These are phyloP conservation scores for Podospora australis DNA, from an alignment of 495 filamentous ascomycete species.

Conservation along the genomic window DNA sequence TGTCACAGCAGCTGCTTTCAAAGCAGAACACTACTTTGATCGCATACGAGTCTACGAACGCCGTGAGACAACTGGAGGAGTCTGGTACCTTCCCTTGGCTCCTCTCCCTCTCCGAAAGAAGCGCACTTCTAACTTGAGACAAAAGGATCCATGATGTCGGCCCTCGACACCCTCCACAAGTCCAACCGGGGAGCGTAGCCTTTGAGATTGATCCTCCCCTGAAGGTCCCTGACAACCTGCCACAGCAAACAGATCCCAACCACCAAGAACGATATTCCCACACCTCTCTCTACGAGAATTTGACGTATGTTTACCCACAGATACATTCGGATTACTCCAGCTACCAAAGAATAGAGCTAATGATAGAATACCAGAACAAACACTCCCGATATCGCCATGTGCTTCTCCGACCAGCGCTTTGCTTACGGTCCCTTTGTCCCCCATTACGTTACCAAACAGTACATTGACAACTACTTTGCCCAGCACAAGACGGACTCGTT, in stretches of 20 bases:
- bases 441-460: constrained; percentile 42
- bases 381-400: constrained; percentile 46
- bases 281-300: constrained; percentile 40
- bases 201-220: constrained; percentile 38
- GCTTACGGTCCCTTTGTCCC: constrained; percentile 47
- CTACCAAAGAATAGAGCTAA: background rate
- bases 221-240: constrained; percentile 32
- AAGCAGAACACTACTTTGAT: constrained; percentile 45
- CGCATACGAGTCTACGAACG: constrained; percentile 45
- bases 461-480: constrained; percentile 44
- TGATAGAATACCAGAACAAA: constrained; percentile 34
- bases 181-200: constrained; percentile 35
- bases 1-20: constrained; percentile 38
- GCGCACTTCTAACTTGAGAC: background rate
- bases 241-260: constrained; percentile 29
- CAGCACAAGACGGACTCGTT: constrained; percentile 30
- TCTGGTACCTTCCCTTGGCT: constrained; percentile 30
- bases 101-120: background rate
- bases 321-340: no score
- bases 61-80: constrained; percentile 39
- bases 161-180: constrained; percentile 18
- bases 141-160: constrained; percentile 42
- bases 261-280: constrained; percentile 35
- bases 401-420: constrained; percentile 41
- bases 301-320: constrained; percentile 35